These are phyloP conservation scores for Glycyrrhiza uralensis DNA, from an alignment of 306 rosid species.

Conservation along the genomic window DNA sequence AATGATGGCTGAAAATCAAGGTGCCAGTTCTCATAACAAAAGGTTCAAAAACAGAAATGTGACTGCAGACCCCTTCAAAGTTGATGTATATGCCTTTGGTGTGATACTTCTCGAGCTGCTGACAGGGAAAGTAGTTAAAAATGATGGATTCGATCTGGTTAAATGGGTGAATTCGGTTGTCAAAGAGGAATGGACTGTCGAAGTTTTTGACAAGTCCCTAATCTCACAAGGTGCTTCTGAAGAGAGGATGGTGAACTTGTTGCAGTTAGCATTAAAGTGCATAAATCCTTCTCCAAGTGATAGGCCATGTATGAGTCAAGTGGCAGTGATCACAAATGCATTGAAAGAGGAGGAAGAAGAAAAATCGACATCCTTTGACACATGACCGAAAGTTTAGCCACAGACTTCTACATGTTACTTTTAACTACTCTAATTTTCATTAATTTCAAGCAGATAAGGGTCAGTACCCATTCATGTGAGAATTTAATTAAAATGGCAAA, in stretches of 20 bases:
- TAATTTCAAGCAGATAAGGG: neutral
- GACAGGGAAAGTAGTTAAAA: slow-evolving; percentile 61
- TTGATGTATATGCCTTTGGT: slow-evolving; percentile 59
- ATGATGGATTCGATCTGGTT: slow-evolving; percentile 57
- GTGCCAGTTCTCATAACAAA: neutral
- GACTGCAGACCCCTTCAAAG: slow-evolving; percentile 37
- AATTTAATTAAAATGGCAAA: neutral
- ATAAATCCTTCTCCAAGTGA: slow-evolving; percentile 43
- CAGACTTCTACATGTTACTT: neutral
- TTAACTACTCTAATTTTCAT: neutral
- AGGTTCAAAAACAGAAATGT: slow-evolving; percentile 17
- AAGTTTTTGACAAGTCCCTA: slow-evolving; percentile 55
- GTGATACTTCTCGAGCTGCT: slow-evolving; percentile 70
- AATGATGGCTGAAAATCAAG: slow-evolving; percentile 42
- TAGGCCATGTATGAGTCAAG: slow-evolving; percentile 50
- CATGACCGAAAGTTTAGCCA: neutral
- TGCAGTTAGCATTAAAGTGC: slow-evolving; percentile 61
- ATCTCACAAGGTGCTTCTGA: slow-evolving; percentile 55
- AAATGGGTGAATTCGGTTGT: slow-evolving; percentile 63
- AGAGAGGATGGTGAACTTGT: slow-evolving; percentile 68
- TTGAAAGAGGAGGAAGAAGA: slow-evolving; percentile 59
- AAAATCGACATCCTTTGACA: slow-evolving; percentile 44
- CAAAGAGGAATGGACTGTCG: slow-evolving; percentile 68
- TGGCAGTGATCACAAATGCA: slow-evolving; percentile 40
- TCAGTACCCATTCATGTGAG: neutral